These are phyloP conservation scores for Ligustrum vulgare DNA, from an alignment of 257 asterid species.

Conservation along the genomic window DNA sequence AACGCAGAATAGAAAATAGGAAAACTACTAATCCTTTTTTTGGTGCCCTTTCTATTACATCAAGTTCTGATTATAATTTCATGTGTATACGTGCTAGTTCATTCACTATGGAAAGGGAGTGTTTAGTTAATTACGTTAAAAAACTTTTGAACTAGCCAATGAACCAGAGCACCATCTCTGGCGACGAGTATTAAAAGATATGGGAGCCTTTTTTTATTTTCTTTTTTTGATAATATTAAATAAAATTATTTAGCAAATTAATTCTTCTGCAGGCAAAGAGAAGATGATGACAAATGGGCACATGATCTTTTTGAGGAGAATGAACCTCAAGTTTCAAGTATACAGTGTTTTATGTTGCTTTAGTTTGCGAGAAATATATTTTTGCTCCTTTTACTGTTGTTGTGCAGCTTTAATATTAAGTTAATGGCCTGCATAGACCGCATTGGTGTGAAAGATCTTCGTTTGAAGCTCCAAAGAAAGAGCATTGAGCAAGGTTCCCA, in stretches of 20 bases:
- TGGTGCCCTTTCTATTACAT: background rate
- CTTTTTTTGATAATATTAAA: conserved; percentile 15
- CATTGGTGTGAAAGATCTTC: conserved; percentile 83
- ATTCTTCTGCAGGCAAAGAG: conserved; percentile 69
- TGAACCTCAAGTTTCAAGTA: conserved; percentile 58
- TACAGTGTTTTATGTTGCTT: conserved; percentile 23
- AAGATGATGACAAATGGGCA: conserved; percentile 88
- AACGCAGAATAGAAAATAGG: background rate
- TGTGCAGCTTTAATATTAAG: conserved; percentile 12
- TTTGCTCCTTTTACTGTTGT: conserved; percentile 8
- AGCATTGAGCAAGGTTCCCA: conserved; percentile 53
- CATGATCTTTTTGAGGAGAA: conserved; percentile 70
- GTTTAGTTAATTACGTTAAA: background rate
- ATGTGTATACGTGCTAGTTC: background rate
- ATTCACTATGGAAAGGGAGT: too few relatives aligned
- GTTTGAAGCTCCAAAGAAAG: conserved; percentile 88
- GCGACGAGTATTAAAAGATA: too few relatives aligned
- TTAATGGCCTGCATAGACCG: conserved; percentile 47
- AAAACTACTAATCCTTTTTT: background rate
- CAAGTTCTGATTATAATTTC: background rate
- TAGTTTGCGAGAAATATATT: conserved; percentile 21
- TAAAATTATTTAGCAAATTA: conserved; percentile 18
- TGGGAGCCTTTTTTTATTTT: conserved; percentile 5
- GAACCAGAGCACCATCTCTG: too few relatives aligned
- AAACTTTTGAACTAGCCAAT: background rate